Evolutionary conservation across 106 monocot genomes (phyloP).

Genomic region (Apostasia shenzhenica): DNA sequence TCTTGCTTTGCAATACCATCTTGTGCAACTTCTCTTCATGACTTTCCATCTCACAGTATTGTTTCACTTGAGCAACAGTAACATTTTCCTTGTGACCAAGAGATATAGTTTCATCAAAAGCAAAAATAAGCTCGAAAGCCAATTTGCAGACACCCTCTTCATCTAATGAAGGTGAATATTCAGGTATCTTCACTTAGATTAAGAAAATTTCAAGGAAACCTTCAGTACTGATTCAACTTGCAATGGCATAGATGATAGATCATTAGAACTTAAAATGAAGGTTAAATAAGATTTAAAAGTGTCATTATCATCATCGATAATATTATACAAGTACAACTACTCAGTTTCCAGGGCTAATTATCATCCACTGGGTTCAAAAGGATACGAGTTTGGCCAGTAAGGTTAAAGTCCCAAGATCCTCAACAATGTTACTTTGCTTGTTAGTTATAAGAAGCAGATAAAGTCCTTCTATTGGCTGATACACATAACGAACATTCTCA

Average conservation of each 20-base stretch:
- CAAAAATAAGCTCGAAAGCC: slow-evolving; percentile 96
- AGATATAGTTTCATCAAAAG: slow-evolving; percentile 97
- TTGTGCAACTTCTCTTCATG: slow-evolving; percentile 92
- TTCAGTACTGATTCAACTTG: neutral
- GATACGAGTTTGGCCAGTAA: slow-evolving; percentile 89
- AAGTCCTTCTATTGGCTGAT: slow-evolving; percentile 83
- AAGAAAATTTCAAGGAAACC: slow-evolving; percentile 21
- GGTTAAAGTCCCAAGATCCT: slow-evolving; percentile 79
- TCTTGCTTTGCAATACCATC: slow-evolving; percentile 84
- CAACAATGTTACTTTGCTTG: slow-evolving; percentile 97
- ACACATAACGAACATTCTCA: slow-evolving; percentile 98
- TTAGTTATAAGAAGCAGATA: slow-evolving; percentile 90
- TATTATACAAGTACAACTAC: neutral
- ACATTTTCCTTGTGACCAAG: slow-evolving; percentile 94
- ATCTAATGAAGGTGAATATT: slow-evolving; percentile 85
- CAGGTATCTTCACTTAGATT: slow-evolving; percentile 65
- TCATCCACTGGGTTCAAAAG: slow-evolving; percentile 6
- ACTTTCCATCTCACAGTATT: slow-evolving; percentile 98
- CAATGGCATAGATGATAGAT: neutral
- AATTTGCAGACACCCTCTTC: slow-evolving; percentile 74
- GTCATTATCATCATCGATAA: too few species aligned
- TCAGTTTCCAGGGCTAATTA: neutral
- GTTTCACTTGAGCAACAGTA: slow-evolving; percentile 83
- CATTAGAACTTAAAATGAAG: too few species aligned
- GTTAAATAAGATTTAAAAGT: too few species aligned